A percentile compares a stretch with the other conserved stretches of the same genome.
phyloP scores from a whole-genome alignment of 352 stramenopile genomes.

The Pseudoperonospora humuli region DNA sequence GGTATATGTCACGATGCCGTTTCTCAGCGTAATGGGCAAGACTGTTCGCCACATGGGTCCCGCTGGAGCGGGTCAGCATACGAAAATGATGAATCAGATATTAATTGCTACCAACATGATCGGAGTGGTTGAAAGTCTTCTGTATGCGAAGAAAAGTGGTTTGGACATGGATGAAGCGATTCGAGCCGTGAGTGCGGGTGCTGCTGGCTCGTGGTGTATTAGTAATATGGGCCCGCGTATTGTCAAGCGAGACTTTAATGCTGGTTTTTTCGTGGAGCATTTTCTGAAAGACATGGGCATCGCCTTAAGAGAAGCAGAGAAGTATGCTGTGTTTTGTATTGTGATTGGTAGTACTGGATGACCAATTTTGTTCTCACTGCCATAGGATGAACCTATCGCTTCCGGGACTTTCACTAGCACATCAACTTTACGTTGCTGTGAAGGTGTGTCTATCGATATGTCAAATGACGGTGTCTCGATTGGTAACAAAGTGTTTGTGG shows the following conservation, averaged over 20 bases:
- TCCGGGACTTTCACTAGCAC: constrained; percentile 72
- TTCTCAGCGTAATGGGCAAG: constrained; percentile 86
- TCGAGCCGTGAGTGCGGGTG: constrained; percentile 71
- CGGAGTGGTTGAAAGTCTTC: constrained; percentile 78
- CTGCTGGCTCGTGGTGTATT: constrained; percentile 85
- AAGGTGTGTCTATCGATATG: constrained; percentile 32
- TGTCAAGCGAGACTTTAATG: constrained; percentile 82
- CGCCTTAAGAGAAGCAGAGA: constrained; percentile 76
- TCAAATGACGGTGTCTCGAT: neutral
- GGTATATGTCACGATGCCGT: constrained; percentile 73
- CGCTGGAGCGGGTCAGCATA: constrained; percentile 77
- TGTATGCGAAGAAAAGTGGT: constrained; percentile 84
- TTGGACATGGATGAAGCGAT: constrained; percentile 87
- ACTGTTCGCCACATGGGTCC: constrained; percentile 86
- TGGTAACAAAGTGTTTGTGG: constrained; percentile 3
- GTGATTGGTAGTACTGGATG: neutral
- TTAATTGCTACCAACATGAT: constrained; percentile 87
- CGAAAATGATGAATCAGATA: constrained; percentile 91
- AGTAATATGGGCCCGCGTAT: constrained; percentile 87
- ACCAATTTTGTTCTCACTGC: constrained; percentile 1
- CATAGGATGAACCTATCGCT: constrained; percentile 79
- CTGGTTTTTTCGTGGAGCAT: constrained; percentile 89
- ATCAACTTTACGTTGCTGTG: constrained; percentile 82
- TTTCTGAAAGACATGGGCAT: constrained; percentile 90
- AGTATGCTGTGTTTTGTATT: constrained; percentile 18